These are phyloP conservation scores for Plasmodiophora brassicae DNA, from an alignment of 208 protist species.

Conservation along the genomic window DNA sequence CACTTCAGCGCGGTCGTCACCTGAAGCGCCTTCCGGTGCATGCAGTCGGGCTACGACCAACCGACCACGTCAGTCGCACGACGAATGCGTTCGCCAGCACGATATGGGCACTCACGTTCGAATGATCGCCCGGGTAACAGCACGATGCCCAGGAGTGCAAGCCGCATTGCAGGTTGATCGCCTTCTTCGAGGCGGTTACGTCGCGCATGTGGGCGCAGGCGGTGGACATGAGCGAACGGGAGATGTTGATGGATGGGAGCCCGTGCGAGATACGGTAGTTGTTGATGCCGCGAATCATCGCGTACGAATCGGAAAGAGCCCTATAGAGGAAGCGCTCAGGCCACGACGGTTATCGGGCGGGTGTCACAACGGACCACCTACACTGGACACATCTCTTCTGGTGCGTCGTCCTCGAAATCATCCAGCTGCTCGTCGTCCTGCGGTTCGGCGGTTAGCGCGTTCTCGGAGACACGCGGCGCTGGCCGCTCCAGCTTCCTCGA, in stretches of 20 bases:
- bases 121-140: constrained; percentile 17
- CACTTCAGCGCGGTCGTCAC: constrained; percentile 29
- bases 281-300: background rate
- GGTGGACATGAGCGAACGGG: background rate
- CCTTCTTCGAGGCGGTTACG: background rate
- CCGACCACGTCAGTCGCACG: background rate
- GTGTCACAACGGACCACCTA: too few relatives aligned
- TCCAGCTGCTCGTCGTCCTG: too few relatives aligned
- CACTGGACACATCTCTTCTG: background rate
- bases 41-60: background rate
- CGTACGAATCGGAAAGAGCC: background rate
- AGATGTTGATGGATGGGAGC: background rate
- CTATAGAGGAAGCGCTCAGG: too few relatives aligned
- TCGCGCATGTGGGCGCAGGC: constrained; percentile 23
- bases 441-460: too few relatives aligned
- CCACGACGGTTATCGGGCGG: too few relatives aligned
- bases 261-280: constrained; percentile 26
- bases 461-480: too few relatives aligned
- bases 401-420: background rate
- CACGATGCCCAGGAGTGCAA: constrained; percentile 12
- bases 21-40: constrained; percentile 28
- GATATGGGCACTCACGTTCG: background rate
- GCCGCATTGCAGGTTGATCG: background rate
- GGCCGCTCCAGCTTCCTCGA: too few relatives aligned
- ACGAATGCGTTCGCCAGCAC: background rate